These are phyloP conservation scores for Neodidymelliopsis sp. DNA, from an alignment of 2,329 filamentous ascomycete species.

Conservation along the genomic window DNA sequence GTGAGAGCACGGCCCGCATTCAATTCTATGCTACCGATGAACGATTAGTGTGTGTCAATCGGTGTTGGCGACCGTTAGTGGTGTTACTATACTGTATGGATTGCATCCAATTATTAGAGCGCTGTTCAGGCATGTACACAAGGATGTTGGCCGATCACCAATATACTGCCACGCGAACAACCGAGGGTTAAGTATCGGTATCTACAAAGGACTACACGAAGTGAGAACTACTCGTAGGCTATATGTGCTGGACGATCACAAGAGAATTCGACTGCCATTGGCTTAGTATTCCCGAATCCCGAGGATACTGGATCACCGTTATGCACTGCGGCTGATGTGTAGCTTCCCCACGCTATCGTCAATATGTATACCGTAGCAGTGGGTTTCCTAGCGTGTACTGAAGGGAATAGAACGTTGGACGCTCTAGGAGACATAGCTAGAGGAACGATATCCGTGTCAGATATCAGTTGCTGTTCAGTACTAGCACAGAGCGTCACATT, in stretches of 20 bases:
- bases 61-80: no score
- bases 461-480: no score
- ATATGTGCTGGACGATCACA: constrained; percentile 1
- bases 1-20: no score
- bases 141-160: background rate
- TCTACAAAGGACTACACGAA: background rate
- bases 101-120: background rate
- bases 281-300: constrained; percentile 4
- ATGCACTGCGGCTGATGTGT: background rate
- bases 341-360: background rate
- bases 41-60: no score
- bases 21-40: no score
- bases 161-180: background rate
- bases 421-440: no score
- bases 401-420: no score
- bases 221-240: constrained; percentile 1
- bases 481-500: no score
- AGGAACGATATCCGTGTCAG: no score
- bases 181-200: background rate
- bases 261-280: background rate
- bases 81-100: no score
- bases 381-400: background rate
- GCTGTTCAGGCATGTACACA: background rate
- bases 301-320: constrained; percentile 7
- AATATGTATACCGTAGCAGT: background rate